These are phyloP conservation scores for Globisporangium cystogenes DNA, from an alignment of 352 stramenopile genomes.

Conservation along the genomic window DNA sequence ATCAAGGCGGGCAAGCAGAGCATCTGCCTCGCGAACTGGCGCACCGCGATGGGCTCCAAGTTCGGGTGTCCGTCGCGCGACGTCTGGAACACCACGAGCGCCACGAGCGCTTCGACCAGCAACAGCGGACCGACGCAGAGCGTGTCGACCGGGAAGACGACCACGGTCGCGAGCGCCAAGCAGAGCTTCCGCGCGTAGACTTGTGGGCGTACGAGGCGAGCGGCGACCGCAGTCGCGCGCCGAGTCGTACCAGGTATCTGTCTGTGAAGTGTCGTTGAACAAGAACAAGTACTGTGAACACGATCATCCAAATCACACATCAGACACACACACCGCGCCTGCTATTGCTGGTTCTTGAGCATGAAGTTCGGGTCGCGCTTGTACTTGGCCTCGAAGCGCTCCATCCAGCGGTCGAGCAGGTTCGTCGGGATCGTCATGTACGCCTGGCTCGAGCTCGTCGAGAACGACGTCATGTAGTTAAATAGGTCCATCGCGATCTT, in stretches of 20 bases:
- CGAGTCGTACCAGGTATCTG: background rate
- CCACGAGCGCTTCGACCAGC: background rate
- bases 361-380: slow-evolving; percentile 90
- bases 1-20: slow-evolving; percentile 29
- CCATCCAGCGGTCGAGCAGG: slow-evolving; percentile 90
- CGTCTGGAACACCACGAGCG: slow-evolving; percentile 5
- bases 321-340: background rate
- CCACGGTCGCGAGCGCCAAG: slow-evolving; percentile 3
- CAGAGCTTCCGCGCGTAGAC: slow-evolving; percentile 1
- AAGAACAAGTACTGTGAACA: background rate
- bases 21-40: slow-evolving; percentile 28
- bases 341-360: slow-evolving; percentile 56
- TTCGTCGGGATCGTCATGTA: slow-evolving; percentile 90
- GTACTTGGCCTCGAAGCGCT: slow-evolving; percentile 88
- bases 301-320: no score
- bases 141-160: background rate
- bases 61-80: slow-evolving; percentile 36
- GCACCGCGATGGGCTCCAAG: slow-evolving; percentile 26
- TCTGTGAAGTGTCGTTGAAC: background rate
- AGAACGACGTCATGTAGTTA: slow-evolving; percentile 91
- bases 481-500: slow-evolving; percentile 92
- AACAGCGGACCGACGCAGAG: slow-evolving; percentile 8
- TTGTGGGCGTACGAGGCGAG: background rate
- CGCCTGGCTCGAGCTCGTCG: slow-evolving; percentile 52
- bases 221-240: background rate